A percentile compares a stretch with the other conserved stretches of the same genome.
phyloP scores from a whole-genome alignment of 331 rosid genomes.

The Spiraea crenata region DNA sequence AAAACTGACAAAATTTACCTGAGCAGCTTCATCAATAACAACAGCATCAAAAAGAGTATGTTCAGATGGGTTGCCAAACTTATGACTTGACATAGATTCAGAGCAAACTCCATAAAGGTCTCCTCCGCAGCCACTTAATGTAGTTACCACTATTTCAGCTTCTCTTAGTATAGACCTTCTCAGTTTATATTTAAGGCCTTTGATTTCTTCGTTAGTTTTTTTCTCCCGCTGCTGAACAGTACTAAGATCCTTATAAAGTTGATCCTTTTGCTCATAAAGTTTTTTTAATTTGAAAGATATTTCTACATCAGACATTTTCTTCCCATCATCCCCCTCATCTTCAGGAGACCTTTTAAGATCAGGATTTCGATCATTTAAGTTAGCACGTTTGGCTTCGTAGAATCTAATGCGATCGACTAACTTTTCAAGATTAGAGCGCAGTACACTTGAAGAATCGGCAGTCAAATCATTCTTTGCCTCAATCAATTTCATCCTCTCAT shows the following conservation, averaged over 20 bases:
- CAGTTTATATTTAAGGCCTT: conserved; percentile 60
- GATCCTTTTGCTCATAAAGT: conserved; percentile 83
- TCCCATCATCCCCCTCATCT: conserved; percentile 48
- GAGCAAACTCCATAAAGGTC: conserved; percentile 88
- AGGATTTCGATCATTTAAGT: conserved; percentile 59
- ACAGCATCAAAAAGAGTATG: conserved; percentile 88
- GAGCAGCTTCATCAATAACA: conserved; percentile 96
- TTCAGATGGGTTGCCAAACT: conserved; percentile 80
- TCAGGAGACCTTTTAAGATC: conserved; percentile 39
- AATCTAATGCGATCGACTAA: conserved; percentile 73
- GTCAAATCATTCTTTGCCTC: conserved; percentile 49
- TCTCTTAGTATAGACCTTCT: conserved; percentile 88
- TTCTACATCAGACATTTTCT: conserved; percentile 63
- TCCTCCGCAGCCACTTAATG: conserved; percentile 94
- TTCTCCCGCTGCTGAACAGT: conserved; percentile 73
- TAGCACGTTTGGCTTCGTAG: conserved; percentile 77
- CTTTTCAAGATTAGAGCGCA: conserved; percentile 81
- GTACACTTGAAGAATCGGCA: conserved; percentile 43
- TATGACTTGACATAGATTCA: conserved; percentile 66
- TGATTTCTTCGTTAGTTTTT: conserved; percentile 76
- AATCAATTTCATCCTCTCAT: conserved; percentile 60
- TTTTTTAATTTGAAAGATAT: conserved; percentile 57
- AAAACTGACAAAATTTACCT: conserved; percentile 53
- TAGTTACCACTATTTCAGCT: conserved; percentile 88
- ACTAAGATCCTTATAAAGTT: conserved; percentile 76